phyloP scores from a whole-genome alignment of 768 basidiomycete species.

The Rhizopogon vulgaris region DNA sequence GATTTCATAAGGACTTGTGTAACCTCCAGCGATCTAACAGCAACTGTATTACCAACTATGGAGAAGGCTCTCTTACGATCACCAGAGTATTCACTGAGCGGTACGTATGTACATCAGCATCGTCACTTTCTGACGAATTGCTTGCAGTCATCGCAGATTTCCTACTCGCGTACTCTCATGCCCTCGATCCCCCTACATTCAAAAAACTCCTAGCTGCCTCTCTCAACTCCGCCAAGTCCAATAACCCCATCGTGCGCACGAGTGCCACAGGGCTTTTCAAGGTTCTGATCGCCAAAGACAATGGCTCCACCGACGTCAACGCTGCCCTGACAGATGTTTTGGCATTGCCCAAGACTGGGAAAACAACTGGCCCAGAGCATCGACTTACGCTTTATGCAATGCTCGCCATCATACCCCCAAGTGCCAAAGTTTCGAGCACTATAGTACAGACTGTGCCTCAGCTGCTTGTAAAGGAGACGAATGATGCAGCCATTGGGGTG shows the following conservation, averaged over 20 bases:
- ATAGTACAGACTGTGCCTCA: conserved; percentile 34
- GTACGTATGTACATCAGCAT: conserved; percentile 32
- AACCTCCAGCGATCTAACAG: conserved; percentile 42
- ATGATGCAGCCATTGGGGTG: conserved; percentile 54
- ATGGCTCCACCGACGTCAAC: conserved; percentile 33
- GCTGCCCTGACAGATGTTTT: conserved; percentile 60
- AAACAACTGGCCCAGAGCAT: conserved; percentile 85
- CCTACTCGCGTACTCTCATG: conserved; percentile 46
- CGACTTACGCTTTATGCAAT: conserved; percentile 77
- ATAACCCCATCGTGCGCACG: conserved; percentile 52
- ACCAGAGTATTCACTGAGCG: conserved; percentile 67
- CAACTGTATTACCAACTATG: conserved; percentile 57
- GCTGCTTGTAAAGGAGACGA: conserved; percentile 68
- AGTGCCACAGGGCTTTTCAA: conserved; percentile 57
- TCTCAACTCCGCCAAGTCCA: conserved; percentile 70
- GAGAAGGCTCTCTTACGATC: conserved; percentile 80
- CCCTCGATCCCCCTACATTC: conserved; percentile 43
- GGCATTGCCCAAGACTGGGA: conserved; percentile 72
- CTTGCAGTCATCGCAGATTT: conserved; percentile 51
- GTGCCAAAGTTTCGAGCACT: conserved; percentile 40
- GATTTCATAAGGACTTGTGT: conserved; percentile 58
- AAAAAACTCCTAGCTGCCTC: conserved; percentile 50
- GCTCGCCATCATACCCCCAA: conserved; percentile 50
- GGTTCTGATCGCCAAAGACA: conserved; percentile 29
- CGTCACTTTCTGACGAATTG: background rate